These are phyloP conservation scores for Desmodesmus armatus DNA, from an alignment of 139 green algal species.

Conservation along the genomic window DNA sequence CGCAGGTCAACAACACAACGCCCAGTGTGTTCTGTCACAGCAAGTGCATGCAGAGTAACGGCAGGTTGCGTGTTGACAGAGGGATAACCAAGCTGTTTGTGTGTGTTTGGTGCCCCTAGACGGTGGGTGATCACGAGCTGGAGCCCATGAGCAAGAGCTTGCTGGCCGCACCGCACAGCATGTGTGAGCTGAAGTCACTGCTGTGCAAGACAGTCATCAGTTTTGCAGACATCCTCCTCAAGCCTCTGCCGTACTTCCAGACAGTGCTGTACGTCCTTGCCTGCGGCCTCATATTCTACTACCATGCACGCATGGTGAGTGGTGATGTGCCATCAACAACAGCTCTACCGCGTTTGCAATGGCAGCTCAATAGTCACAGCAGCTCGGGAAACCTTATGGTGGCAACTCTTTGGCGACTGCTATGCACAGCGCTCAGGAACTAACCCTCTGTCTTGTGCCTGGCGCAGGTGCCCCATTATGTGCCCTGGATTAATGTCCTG, in stretches of 20 bases:
- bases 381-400: too few species aligned
- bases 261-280: conserved; percentile 44
- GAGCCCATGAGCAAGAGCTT: conserved; percentile 55
- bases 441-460: too few species aligned
- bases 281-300: conserved; percentile 51
- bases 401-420: too few species aligned
- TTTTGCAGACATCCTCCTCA: conserved; percentile 52
- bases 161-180: conserved; percentile 54
- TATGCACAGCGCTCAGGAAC: too few species aligned
- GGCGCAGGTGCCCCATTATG: conserved; percentile 57
- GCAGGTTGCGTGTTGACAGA: too few species aligned
- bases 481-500: conserved; percentile 59
- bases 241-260: conserved; percentile 44
- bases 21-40: too few species aligned
- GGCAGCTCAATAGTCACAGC: too few species aligned
- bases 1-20: too few species aligned
- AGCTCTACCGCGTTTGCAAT: too few species aligned
- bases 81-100: too few species aligned
- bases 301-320: conserved; percentile 50
- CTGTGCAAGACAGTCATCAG: conserved; percentile 61
- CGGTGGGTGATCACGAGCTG: conserved; percentile 59
- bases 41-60: too few species aligned
- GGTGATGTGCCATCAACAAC: background rate
- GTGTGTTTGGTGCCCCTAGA: too few species aligned
- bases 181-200: conserved; percentile 55